Evolutionary conservation across 2,329 filamentous ascomycete species (phyloP).

Genomic region (Trichoderma gracile): DNA sequence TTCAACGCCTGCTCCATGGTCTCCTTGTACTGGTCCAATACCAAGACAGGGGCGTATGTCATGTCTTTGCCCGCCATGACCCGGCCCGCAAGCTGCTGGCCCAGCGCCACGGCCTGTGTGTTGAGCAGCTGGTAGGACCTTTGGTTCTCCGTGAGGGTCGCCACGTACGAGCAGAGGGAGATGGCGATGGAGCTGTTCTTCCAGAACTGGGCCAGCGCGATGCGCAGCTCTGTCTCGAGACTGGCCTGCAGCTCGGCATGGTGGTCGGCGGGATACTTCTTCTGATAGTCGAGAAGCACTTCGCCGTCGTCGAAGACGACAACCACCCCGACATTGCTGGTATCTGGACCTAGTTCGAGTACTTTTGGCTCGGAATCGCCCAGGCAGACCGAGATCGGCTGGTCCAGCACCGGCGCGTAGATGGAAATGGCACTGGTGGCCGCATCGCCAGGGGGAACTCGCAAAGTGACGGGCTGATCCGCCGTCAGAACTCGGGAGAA

Average conservation of each 20-base stretch:
- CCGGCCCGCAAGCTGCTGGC: background rate
- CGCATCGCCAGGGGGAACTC: background rate
- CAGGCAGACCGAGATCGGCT: background rate
- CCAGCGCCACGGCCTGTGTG: background rate
- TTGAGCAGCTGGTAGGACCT: background rate
- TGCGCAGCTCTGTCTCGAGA: background rate
- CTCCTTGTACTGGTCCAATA: background rate
- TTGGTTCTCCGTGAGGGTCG: background rate
- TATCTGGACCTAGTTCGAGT: background rate
- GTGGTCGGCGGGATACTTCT: background rate
- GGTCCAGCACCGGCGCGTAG: background rate
- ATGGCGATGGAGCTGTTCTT: background rate
- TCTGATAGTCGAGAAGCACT: background rate
- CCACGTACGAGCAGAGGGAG: background rate
- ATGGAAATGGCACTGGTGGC: background rate
- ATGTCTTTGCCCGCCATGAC: background rate
- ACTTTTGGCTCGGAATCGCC: background rate
- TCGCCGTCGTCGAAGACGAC: background rate
- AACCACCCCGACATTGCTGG: background rate
- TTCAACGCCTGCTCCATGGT: background rate
- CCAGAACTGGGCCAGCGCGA: background rate
- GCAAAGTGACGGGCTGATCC: background rate
- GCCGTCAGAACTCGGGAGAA: background rate
- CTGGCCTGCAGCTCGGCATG: background rate
- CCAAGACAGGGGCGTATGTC: background rate